Evolutionary conservation across 2,329 filamentous ascomycete species (phyloP), one percentile per base, ranked within the genome.

Genomic region (Huntiella bhutanensis): DNA sequence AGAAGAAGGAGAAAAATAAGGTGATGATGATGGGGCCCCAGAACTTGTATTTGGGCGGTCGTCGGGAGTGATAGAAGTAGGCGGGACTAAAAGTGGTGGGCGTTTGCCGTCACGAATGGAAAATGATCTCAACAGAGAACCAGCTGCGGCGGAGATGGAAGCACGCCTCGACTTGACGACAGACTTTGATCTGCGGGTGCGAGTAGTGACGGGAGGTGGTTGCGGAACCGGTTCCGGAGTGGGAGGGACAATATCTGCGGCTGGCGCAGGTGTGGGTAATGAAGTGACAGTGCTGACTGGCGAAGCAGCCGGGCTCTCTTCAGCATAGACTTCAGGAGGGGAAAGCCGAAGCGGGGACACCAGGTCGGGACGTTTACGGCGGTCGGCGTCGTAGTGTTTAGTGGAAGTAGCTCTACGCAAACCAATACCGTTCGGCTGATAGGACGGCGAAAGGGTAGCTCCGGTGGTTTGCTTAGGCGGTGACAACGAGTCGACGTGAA

Each of bases 291-390:
- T 34, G 17, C 28, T 34, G 13, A 13, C 41, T 16, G 41, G 41
- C 16, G 41, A 43, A 13, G 17, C 32, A 1, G 41, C 28, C 33
- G 32, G 15, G 32, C 28, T 43, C 12, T 43, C 32, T 35, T 43
- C 41, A 34, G 34, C 32, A 15, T 34, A 6, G 28, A 45, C 15
- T 6, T 49, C 44, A 10, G 48, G 48, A n/a, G 48, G 48, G 17
- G 48, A 49, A 43, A 49, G 41, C 8, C 48, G 48, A 16, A 49
- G 37, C 28, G 48, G 48, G 4, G 48, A 49, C 6, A 49, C 48
- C 33, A 49, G 48, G 35, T 49, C 48, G 19, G 43, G 34, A 17
- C 37, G 48, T 12, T 43, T 46, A 17, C 16, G 17, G 41, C 44
- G 44, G 33, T 49, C 48, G 16, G 44, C 44, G 48, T 49, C 48